Conservation (phyloP, 352 stramenopile species). For the Elongisporangium undulatum region DNA sequence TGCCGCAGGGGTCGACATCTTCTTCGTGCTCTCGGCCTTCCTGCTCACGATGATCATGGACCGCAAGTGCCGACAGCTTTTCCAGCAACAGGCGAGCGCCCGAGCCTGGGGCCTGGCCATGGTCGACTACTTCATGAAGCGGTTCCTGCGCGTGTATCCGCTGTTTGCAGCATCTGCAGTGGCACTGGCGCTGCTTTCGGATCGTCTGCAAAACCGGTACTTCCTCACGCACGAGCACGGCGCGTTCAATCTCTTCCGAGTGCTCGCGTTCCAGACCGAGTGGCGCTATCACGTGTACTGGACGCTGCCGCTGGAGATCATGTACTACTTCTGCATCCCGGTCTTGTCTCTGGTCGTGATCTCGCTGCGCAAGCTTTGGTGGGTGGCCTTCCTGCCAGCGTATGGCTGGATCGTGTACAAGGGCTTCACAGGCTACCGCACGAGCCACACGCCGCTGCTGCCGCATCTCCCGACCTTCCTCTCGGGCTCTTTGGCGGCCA, state of each 20-base stretch:
- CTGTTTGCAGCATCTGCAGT: constrained; percentile 14
- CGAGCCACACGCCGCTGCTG: constrained; percentile 17
- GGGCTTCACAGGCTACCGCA: constrained; percentile 6
- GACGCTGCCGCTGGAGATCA: constrained; percentile 20
- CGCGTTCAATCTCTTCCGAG: constrained; percentile 13
- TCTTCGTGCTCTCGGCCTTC: too few relatives aligned
- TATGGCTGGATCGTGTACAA: neutral
- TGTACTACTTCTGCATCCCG: constrained; percentile 12
- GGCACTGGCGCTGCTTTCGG: constrained; percentile 10
- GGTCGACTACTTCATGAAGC: constrained; percentile 35
- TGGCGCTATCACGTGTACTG: constrained; percentile 19
- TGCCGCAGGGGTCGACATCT: too few relatives aligned
- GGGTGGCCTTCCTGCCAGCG: constrained; percentile 4
- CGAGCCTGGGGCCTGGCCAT: constrained; percentile 28
- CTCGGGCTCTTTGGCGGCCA: constrained; percentile 24
- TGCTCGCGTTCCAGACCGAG: constrained; percentile 11
- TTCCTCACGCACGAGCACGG: constrained; percentile 8
- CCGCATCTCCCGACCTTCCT: constrained; percentile 29
- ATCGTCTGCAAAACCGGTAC: constrained; percentile 5
- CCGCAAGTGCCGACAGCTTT: constrained; percentile 30
- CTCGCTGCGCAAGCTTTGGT: constrained; percentile 6
- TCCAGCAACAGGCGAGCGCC: constrained; percentile 14
- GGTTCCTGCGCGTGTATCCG: too few relatives aligned
- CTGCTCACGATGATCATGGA: constrained; percentile 51
- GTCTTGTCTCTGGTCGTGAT: constrained; percentile 5